Conservation (phyloP, 1,139 yeast genomes). For the Maudiozyma humilis region DNA sequence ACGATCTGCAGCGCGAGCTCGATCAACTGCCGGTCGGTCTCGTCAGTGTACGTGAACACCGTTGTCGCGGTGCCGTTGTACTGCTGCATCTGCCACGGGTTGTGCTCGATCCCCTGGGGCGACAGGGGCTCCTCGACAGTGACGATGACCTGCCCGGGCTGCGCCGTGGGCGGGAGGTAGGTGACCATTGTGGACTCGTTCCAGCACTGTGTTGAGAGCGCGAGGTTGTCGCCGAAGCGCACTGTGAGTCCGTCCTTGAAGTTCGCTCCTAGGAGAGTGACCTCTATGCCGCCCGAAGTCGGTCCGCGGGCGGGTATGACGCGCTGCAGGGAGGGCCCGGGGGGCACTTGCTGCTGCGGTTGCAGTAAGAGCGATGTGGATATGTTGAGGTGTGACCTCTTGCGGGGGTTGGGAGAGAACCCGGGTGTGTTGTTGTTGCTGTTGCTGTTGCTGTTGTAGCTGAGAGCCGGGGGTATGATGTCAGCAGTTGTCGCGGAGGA, state of each 20-base stretch:
- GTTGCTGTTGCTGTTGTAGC: neutral
- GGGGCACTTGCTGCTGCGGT: conserved; percentile 1
- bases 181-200: conserved; percentile 89
- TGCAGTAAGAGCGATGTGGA: neutral
- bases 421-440: neutral
- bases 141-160: conserved; percentile 86
- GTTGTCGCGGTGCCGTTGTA: conserved; percentile 17
- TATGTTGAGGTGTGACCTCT: conserved; percentile 6
- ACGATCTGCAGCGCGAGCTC: conserved; percentile 91
- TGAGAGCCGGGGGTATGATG: neutral
- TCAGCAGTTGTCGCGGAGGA: conserved; percentile 5
- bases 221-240: conserved; percentile 75
- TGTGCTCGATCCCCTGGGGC: conserved; percentile 31
- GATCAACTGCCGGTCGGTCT: conserved; percentile 83
- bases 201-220: conserved; percentile 92
- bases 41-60: conserved; percentile 83
- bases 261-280: conserved; percentile 79
- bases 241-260: conserved; percentile 77
- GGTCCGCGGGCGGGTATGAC: conserved; percentile 95
- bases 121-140: no score
- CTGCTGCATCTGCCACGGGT: conserved; percentile 2
- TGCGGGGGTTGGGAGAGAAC: conserved; percentile 3
- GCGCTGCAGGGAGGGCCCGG: conserved; percentile 59
- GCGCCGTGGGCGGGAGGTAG: conserved; percentile 80
- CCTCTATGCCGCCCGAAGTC: conserved; percentile 91